These are phyloP conservation scores for Aciculosporium take DNA, from an alignment of 2,329 filamentous ascomycete genomes.

Conservation along the genomic window DNA sequence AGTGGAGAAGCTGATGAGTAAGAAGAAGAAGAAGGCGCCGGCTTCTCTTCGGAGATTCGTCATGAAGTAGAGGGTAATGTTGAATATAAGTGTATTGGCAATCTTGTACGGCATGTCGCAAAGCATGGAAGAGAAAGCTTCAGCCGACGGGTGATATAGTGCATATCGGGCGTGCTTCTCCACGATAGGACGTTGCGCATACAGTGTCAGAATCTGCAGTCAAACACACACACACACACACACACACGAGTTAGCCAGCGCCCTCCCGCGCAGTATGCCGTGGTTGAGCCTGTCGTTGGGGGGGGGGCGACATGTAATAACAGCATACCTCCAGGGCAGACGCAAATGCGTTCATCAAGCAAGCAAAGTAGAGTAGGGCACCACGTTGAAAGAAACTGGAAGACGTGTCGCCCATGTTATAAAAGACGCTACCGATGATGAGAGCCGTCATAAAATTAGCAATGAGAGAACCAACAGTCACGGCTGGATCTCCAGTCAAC, in stretches of 20 bases:
- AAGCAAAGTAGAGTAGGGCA: slow-evolving; percentile 73
- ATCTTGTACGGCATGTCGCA: slow-evolving; percentile 72
- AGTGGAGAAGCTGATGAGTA: slow-evolving; percentile 58
- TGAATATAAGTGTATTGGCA: slow-evolving; percentile 60
- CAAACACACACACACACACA: not conserved
- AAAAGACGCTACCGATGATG: slow-evolving; percentile 71
- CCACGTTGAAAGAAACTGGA: slow-evolving; percentile 65
- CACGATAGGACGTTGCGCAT: slow-evolving; percentile 79
- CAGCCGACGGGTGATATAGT: slow-evolving; percentile 76
- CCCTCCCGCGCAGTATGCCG: not conserved
- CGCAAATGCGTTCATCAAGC: slow-evolving; percentile 73
- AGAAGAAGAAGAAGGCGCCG: slow-evolving; percentile 73
- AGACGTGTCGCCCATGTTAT: slow-evolving; percentile 52
- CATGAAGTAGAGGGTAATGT: slow-evolving; percentile 75
- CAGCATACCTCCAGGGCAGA: slow-evolving; percentile 55
- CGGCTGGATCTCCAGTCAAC: slow-evolving; percentile 59
- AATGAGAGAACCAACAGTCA: slow-evolving; percentile 54
- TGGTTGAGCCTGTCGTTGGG: not conserved
- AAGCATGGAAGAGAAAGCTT: slow-evolving; percentile 78
- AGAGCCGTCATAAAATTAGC: slow-evolving; percentile 65
- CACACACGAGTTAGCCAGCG: not conserved
- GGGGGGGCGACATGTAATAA: not conserved
- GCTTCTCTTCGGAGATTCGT: slow-evolving; percentile 61
- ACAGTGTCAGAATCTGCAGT: slow-evolving; percentile 60
- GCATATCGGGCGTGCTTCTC: slow-evolving; percentile 82